phyloP scores from a whole-genome alignment of 164 flowering plant species.

The Pachysandra terminalis region DNA sequence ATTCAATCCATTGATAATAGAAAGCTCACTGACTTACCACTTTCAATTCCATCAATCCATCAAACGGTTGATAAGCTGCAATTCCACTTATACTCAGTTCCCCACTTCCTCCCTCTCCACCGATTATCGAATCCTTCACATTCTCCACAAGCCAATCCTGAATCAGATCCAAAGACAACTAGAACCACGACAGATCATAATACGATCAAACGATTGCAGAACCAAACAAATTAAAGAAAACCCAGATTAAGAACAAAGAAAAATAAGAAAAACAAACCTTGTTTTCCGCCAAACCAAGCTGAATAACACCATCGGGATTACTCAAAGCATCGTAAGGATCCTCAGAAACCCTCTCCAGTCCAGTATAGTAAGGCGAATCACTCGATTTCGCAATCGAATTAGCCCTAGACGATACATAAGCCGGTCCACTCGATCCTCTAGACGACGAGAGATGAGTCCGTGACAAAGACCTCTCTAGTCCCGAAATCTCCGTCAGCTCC shows the following conservation, averaged over 20 bases:
- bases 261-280: slow-evolving; percentile 34
- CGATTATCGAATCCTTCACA: slow-evolving; percentile 38
- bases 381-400: slow-evolving; percentile 33
- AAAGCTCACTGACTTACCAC: slow-evolving; percentile 38
- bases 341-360: slow-evolving; percentile 40
- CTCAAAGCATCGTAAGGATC: slow-evolving; percentile 54
- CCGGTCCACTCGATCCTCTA: slow-evolving; percentile 49
- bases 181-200: slow-evolving; percentile 21
- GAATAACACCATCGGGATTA: slow-evolving; percentile 81
- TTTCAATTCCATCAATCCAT: slow-evolving; percentile 81
- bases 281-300: slow-evolving; percentile 80
- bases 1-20: not conserved
- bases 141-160: slow-evolving; percentile 62
- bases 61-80: slow-evolving; percentile 71
- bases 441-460: slow-evolving; percentile 51
- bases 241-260: not conserved
- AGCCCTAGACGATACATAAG: slow-evolving; percentile 60
- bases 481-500: slow-evolving; percentile 32
- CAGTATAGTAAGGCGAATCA: slow-evolving; percentile 50
- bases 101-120: slow-evolving; percentile 22
- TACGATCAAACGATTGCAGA: not conserved
- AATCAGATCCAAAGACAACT: slow-evolving; percentile 82
- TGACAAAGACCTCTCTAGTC: slow-evolving; percentile 43
- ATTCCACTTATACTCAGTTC: slow-evolving; percentile 60
- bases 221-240: slow-evolving; percentile 11